phyloP scores from a whole-genome alignment of 345 rosid genomes.

The Salix exigua region DNA sequence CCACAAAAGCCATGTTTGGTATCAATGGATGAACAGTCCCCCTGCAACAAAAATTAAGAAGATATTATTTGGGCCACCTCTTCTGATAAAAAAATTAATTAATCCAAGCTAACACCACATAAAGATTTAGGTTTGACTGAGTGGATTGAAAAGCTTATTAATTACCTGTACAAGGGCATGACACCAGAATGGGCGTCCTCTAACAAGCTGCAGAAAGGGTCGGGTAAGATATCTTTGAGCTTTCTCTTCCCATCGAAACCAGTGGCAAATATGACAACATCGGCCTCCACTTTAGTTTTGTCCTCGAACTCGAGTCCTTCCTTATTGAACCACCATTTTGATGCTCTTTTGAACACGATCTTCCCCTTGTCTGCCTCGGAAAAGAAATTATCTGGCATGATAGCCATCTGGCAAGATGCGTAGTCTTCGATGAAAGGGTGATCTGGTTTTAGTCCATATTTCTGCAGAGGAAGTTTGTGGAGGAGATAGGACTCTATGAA shows the following conservation, averaged over 20 bases:
- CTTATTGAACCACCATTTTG: conserved; percentile 71
- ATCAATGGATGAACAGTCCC: conserved; percentile 78
- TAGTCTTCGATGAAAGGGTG: conserved; percentile 86
- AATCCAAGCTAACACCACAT: neutral
- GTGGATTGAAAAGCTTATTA: conserved; percentile 14
- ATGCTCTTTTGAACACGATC: conserved; percentile 59
- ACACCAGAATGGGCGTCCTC: conserved; percentile 51
- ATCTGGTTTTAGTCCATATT: conserved; percentile 74
- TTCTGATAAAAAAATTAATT: neutral
- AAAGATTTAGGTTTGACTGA: neutral
- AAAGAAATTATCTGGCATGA: conserved; percentile 74
- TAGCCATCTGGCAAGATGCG: conserved; percentile 96
- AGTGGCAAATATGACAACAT: conserved; percentile 76
- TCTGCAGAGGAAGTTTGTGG: conserved; percentile 66
- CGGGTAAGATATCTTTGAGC: conserved; percentile 67
- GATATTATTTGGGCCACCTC: neutral
- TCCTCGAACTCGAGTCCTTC: conserved; percentile 76
- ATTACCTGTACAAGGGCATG: conserved; percentile 73
- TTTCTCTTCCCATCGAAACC: conserved; percentile 81
- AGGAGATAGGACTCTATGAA: conserved; percentile 78
- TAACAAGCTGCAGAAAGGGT: conserved; percentile 59
- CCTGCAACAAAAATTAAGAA: conserved; percentile 28
- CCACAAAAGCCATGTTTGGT: conserved; percentile 76
- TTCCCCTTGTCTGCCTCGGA: conserved; percentile 73
- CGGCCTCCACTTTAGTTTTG: conserved; percentile 53